phyloP scores from a whole-genome alignment of 257 asterid genomes.

The Solanum arcanum region DNA sequence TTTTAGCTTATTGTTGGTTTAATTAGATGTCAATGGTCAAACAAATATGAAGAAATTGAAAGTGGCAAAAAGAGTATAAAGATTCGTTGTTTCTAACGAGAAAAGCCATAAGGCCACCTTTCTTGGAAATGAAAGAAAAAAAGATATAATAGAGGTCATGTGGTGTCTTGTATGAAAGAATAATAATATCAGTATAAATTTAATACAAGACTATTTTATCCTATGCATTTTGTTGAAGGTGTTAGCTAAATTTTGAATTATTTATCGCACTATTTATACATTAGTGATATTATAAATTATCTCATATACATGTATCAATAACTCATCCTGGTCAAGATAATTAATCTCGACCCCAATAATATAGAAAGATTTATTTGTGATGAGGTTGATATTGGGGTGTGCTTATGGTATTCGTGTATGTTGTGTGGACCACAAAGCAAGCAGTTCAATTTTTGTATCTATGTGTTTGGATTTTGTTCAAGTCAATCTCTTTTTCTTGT shows the following conservation, averaged over 20 bases:
- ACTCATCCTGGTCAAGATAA: neutral
- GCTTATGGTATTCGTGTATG: neutral
- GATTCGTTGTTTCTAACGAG: conserved; percentile 16
- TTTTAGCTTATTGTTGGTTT: neutral
- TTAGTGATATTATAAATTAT: too few relatives aligned
- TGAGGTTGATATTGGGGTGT: too few relatives aligned
- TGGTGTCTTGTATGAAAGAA: neutral
- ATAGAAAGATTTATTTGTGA: too few relatives aligned
- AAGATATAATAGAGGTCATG: neutral
- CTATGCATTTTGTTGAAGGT: neutral
- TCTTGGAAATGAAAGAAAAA: conserved; percentile 31
- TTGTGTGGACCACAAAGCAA: conserved; percentile 7
- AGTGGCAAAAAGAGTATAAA: neutral
- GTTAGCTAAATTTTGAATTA: too few relatives aligned
- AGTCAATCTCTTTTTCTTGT: conserved; percentile 2
- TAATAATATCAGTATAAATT: too few relatives aligned
- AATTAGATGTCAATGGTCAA: neutral
- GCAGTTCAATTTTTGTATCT: neutral
- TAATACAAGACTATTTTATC: too few relatives aligned
- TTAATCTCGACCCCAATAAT: neutral
- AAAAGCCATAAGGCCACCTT: conserved; percentile 10
- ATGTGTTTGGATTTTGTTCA: neutral
- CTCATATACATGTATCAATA: neutral
- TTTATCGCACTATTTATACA: too few relatives aligned
- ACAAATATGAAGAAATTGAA: neutral